These are phyloP conservation scores for Colletotrichum lini DNA, from an alignment of 2,329 filamentous ascomycete species.

Conservation along the genomic window DNA sequence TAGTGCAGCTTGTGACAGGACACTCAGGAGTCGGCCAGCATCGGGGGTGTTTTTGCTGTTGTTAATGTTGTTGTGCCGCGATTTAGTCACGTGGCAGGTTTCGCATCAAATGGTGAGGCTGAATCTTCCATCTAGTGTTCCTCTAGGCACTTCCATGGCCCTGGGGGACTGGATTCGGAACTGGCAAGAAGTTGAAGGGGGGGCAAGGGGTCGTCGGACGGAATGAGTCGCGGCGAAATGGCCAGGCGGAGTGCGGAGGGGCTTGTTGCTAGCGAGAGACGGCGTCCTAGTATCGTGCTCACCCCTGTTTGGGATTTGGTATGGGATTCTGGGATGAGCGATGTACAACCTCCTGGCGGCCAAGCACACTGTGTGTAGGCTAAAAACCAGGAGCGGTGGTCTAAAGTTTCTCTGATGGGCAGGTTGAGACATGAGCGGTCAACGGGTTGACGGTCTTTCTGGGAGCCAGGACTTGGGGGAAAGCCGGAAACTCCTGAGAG, in stretches of 20 bases:
- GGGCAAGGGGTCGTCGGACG: background rate
- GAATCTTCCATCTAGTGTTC: constrained; percentile 4
- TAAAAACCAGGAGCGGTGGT: background rate
- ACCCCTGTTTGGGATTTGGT: background rate
- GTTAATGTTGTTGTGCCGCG: background rate
- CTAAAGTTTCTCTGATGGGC: background rate
- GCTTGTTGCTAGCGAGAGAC: background rate
- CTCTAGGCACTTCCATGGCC: background rate
- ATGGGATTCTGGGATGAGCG: background rate
- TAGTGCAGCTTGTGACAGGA: background rate
- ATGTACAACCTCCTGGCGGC: background rate
- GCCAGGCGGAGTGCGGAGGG: background rate
- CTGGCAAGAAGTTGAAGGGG: background rate
- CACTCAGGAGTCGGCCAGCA: background rate
- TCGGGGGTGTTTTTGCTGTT: background rate
- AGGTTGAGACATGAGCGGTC: background rate
- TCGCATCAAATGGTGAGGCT: background rate
- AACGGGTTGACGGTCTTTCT: background rate
- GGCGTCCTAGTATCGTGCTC: background rate
- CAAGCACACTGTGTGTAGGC: background rate
- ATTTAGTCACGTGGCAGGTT: background rate
- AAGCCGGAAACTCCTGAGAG: background rate
- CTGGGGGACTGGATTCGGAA: background rate
- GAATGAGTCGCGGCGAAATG: constrained; percentile 6
- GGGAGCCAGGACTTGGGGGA: background rate